Percentiles rank a stretch among this genome's conserved stretches.
Evolutionary conservation across 108 stramenopile species (phyloP).

Genomic region (Skeletonema menzelii): DNA sequence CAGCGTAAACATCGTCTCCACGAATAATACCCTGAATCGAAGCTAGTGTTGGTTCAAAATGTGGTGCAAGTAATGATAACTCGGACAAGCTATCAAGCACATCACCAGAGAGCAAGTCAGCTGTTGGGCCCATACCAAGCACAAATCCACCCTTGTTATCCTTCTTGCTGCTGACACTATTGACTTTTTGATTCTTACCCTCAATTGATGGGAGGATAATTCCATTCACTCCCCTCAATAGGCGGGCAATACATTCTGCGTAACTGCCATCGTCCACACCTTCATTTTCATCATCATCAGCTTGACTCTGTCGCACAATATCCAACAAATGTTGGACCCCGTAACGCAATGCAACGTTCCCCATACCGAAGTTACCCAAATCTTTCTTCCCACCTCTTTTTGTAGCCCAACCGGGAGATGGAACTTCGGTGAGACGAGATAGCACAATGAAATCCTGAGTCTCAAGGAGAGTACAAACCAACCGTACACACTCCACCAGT

Average conservation of each 20-base stretch:
- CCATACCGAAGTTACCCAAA: conserved; percentile 15
- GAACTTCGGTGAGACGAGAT: conserved; percentile 22
- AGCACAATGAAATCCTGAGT: conserved; percentile 28
- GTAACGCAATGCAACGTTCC: conserved; percentile 22
- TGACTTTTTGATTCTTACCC: not conserved
- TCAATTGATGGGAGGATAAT: conserved; percentile 20
- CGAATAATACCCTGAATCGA: conserved; percentile 33
- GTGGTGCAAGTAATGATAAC: conserved; percentile 55
- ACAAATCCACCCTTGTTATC: conserved; percentile 9
- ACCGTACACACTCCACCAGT: conserved; percentile 26
- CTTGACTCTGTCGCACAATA: not conserved
- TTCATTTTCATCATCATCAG: not conserved
- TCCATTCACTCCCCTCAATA: conserved; percentile 33
- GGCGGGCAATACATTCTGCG: conserved; percentile 19
- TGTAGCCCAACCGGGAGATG: conserved; percentile 1
- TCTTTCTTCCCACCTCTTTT: conserved; percentile 21
- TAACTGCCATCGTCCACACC: conserved; percentile 3
- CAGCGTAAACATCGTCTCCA: conserved; percentile 31
- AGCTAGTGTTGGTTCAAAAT: conserved; percentile 24
- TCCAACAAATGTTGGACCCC: conserved; percentile 18
- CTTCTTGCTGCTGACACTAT: not conserved
- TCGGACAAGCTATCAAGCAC: conserved; percentile 52
- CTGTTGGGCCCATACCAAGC: conserved; percentile 18
- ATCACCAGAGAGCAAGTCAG: conserved; percentile 56
- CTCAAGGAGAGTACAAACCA: conserved; percentile 40